Conservation (phyloP, 2,329 filamentous ascomycete genomes). For the Conoideocrella luteorostrata region DNA sequence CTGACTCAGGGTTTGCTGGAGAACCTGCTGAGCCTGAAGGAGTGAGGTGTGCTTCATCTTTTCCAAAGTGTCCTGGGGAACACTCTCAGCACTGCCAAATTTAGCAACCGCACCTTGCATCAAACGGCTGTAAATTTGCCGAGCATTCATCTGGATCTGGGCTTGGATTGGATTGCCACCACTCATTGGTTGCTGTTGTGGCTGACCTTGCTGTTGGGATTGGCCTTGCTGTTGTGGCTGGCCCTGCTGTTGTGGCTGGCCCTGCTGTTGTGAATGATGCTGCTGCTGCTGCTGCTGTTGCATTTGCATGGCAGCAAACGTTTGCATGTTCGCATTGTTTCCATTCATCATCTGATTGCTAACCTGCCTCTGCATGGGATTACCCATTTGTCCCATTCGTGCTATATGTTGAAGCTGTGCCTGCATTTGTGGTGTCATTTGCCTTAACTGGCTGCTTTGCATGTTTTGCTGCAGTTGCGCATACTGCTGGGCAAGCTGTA, state of each 20-base stretch:
- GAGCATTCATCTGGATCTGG: slow-evolving; percentile 27
- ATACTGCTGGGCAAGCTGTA: slow-evolving; percentile 38
- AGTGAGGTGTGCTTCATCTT: slow-evolving; percentile 38
- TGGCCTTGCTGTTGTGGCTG: slow-evolving; percentile 25
- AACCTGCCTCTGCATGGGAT: slow-evolving; percentile 31
- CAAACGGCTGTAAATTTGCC: slow-evolving; percentile 32
- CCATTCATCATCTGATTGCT: slow-evolving; percentile 35
- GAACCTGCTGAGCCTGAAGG: slow-evolving; percentile 29
- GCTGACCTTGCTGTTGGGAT: slow-evolving; percentile 24
- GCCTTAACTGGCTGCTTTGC: slow-evolving; percentile 27
- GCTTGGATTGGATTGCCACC: slow-evolving; percentile 21
- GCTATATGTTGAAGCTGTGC: slow-evolving; percentile 32
- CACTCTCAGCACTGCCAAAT: slow-evolving; percentile 35
- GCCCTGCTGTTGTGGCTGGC: slow-evolving; percentile 24
- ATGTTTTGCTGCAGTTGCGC: slow-evolving; percentile 36
- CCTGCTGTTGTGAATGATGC: slow-evolving; percentile 27
- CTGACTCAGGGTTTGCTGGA: slow-evolving; percentile 26
- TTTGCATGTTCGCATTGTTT: slow-evolving; percentile 33
- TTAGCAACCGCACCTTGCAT: slow-evolving; percentile 26
- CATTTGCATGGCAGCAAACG: slow-evolving; percentile 30
- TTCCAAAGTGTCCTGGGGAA: slow-evolving; percentile 39
- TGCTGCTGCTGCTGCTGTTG: slow-evolving; percentile 27
- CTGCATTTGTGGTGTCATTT: slow-evolving; percentile 32
- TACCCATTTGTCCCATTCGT: slow-evolving; percentile 30
- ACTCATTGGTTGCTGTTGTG: slow-evolving; percentile 26